Evolutionary conservation across 768 basidiomycete genomes (phyloP).

Genomic region (Hygrophoropsis aurantiaca): DNA sequence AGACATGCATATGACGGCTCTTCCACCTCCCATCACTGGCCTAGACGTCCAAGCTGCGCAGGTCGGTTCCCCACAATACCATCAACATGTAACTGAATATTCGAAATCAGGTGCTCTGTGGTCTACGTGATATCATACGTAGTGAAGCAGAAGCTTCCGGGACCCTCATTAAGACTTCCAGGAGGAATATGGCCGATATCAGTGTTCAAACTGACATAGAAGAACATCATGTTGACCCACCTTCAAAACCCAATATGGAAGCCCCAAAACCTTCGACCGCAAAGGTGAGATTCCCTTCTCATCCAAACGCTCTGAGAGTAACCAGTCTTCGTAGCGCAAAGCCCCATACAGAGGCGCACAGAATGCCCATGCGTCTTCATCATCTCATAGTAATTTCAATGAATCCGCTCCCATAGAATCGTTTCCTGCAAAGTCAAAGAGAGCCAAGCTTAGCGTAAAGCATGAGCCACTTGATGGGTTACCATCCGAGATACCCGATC

Average conservation of each 20-base stretch:
- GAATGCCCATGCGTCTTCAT: slow-evolving; percentile 14
- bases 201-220: slow-evolving; percentile 29
- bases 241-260: slow-evolving; percentile 16
- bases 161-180: not conserved
- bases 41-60: slow-evolving; percentile 63
- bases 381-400: slow-evolving; percentile 10
- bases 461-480: slow-evolving; percentile 23
- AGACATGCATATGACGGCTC: slow-evolving; percentile 21
- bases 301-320: not conserved
- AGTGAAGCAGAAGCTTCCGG: slow-evolving; percentile 7
- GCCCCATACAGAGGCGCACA: slow-evolving; percentile 18
- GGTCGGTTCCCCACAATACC: slow-evolving; percentile 33
- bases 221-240: slow-evolving; percentile 5
- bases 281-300: slow-evolving; percentile 15
- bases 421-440: slow-evolving; percentile 28
- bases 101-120: slow-evolving; percentile 43
- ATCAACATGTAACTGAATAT: slow-evolving; percentile 4
- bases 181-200: slow-evolving; percentile 19
- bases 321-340: slow-evolving; percentile 26
- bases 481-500: slow-evolving; percentile 5
- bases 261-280: slow-evolving; percentile 12
- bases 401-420: slow-evolving; percentile 17
- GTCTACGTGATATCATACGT: slow-evolving; percentile 28
- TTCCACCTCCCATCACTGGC: slow-evolving; percentile 27
- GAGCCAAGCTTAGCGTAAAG: slow-evolving; percentile 26